Percentiles rank a stretch among this genome's conserved stretches.
Evolutionary conservation across 2,329 filamentous ascomycete genomes (phyloP).

Genomic region (Pestalotiopsis sp.): DNA sequence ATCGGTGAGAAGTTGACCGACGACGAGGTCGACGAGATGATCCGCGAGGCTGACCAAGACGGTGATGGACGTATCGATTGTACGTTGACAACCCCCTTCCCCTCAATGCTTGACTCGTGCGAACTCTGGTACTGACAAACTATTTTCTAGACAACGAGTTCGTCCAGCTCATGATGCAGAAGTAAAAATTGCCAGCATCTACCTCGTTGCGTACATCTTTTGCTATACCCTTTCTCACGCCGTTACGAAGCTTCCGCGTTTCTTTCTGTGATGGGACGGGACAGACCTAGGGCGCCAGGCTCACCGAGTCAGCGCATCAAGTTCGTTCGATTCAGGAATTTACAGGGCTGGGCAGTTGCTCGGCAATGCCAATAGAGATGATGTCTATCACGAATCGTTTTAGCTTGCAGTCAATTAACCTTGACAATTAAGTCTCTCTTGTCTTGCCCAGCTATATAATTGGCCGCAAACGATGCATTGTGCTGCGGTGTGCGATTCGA

Average conservation of each 20-base stretch:
- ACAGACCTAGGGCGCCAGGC: constrained; percentile 13
- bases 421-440: constrained; percentile 11
- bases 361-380: constrained; percentile 13
- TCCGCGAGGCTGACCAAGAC: constrained; percentile 87
- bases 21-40: constrained; percentile 92
- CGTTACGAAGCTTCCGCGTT: constrained; percentile 16
- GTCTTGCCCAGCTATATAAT: not conserved
- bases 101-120: not conserved
- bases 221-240: constrained; percentile 15
- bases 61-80: constrained; percentile 88
- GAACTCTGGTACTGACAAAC: not conserved
- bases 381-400: constrained; percentile 4
- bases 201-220: constrained; percentile 2
- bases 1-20: constrained; percentile 91
- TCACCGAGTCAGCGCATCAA: constrained; percentile 9
- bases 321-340: constrained; percentile 16
- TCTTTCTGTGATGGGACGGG: constrained; percentile 14
- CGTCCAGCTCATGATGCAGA: constrained; percentile 95
- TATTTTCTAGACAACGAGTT: constrained; percentile 77
- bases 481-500: not conserved
- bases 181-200: constrained; percentile 55
- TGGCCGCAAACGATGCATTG: not conserved
- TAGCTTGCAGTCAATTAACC: constrained; percentile 10
- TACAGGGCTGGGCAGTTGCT: constrained; percentile 13
- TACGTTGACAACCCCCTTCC: constrained; percentile 44